phyloP scores from a whole-genome alignment of 768 basidiomycete genomes.

The Pleurotus platypus region DNA sequence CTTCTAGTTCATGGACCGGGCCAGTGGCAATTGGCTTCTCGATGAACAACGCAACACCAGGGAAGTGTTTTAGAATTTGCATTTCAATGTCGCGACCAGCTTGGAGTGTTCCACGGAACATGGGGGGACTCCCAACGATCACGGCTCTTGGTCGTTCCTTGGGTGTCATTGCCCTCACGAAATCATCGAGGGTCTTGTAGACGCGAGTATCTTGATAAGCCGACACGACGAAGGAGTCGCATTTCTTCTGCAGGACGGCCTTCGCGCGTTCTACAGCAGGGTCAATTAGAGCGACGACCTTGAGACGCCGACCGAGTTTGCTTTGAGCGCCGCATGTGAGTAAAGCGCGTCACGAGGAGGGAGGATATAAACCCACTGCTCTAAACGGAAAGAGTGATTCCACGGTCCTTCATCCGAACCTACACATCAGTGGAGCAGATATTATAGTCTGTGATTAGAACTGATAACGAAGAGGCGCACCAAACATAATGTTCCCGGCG shows the following conservation, averaged over 20 bases:
- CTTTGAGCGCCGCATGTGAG: conserved; percentile 31
- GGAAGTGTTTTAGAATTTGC: conserved; percentile 84
- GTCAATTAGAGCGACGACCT: conserved; percentile 93
- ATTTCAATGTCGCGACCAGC: conserved; percentile 83
- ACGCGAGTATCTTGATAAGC: conserved; percentile 89
- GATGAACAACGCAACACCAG: conserved; percentile 84
- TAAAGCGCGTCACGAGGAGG: conserved; percentile 1
- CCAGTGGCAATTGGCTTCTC: conserved; percentile 93
- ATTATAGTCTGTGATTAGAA: background rate
- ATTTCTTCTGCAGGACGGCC: conserved; percentile 82
- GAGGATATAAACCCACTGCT: conserved; percentile 54
- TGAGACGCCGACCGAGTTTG: conserved; percentile 94
- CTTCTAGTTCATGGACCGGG: conserved; percentile 58
- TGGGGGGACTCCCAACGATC: conserved; percentile 90
- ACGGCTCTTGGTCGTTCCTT: conserved; percentile 74
- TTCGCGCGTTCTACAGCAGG: conserved; percentile 81
- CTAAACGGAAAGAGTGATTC: conserved; percentile 90
- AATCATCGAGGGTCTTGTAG: conserved; percentile 84
- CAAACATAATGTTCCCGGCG: conserved; percentile 99
- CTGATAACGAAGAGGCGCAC: conserved; percentile 30
- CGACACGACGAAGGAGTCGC: conserved; percentile 88
- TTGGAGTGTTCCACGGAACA: conserved; percentile 79
- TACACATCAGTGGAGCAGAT: conserved; percentile 21
- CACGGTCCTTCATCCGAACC: conserved; percentile 88
- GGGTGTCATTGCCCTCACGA: conserved; percentile 58